Evolutionary conservation across 176 grass and related monocot genomes (phyloP).

Genomic region (Oryza nivara): DNA sequence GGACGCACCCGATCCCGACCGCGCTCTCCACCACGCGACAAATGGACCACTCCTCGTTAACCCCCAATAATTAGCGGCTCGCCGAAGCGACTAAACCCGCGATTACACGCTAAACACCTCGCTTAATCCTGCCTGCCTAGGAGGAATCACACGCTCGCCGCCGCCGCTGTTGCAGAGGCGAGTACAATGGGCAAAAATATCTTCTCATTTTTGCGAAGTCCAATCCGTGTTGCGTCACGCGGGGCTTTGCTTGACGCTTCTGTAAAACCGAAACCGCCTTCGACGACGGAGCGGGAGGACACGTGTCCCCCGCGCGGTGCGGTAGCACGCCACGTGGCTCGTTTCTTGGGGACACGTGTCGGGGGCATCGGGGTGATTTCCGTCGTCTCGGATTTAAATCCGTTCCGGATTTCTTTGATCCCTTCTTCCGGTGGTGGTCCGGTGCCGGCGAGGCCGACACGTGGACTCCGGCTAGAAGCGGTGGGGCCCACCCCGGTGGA

Average conservation of each 20-base stretch:
- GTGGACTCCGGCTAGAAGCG: background rate
- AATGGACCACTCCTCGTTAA: slow-evolving; percentile 3
- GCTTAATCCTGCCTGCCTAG: background rate
- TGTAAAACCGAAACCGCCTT: too few species aligned
- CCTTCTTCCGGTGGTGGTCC: background rate
- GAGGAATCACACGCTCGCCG: background rate
- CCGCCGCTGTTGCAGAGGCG: background rate
- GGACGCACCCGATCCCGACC: background rate
- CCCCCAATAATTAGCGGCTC: background rate
- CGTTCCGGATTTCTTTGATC: too few species aligned
- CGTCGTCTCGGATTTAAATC: too few species aligned
- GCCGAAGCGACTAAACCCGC: background rate
- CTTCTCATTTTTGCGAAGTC: background rate
- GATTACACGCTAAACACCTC: background rate
- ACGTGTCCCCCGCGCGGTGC: background rate
- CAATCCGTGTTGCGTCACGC: background rate
- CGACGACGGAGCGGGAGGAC: background rate
- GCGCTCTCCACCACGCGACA: background rate
- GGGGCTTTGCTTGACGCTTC: background rate
- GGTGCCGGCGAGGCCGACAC: background rate
- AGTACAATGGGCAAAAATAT: background rate
- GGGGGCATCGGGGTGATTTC: background rate
- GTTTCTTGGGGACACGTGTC: slow-evolving; percentile 4
- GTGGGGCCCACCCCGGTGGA: background rate
- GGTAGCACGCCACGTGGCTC: slow-evolving; percentile 12